Conservation (phyloP, 148 eudicot species). For the Oxyria digyna region DNA sequence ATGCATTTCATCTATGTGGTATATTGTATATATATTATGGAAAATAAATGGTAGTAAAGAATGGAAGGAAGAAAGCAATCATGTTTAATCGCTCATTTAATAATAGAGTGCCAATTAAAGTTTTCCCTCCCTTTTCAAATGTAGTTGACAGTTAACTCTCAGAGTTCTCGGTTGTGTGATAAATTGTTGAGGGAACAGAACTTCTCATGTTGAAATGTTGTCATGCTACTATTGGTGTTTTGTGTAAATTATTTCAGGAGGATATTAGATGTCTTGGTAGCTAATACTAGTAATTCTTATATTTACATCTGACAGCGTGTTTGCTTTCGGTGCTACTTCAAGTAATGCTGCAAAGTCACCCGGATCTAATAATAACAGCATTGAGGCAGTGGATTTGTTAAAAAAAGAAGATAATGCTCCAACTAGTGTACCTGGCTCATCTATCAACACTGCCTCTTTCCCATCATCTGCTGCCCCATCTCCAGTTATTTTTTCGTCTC, state of each 20-base stretch:
- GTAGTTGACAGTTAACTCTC: too few relatives aligned
- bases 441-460: slow-evolving; percentile 22
- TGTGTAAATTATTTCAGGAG: not conserved
- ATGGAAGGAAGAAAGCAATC: too few relatives aligned
- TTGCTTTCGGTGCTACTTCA: slow-evolving; percentile 14
- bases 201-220: not conserved
- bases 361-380: slow-evolving; percentile 18
- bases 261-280: not conserved
- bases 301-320: slow-evolving; percentile 20
- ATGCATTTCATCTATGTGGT: not conserved
- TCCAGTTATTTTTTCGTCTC: slow-evolving; percentile 17
- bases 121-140: not conserved
- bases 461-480: slow-evolving; percentile 13
- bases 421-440: slow-evolving; percentile 16
- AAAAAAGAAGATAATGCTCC: slow-evolving; percentile 16
- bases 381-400: slow-evolving; percentile 14
- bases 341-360: slow-evolving; percentile 15
- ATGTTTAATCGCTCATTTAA: not conserved
- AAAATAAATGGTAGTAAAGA: not conserved
- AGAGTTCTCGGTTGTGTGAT: too few relatives aligned
- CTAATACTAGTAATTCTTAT: not conserved
- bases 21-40: not conserved
- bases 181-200: too few relatives aligned
- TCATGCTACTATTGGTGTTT: not conserved
- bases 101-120: too few relatives aligned